These are phyloP conservation scores for Pseudogymnoascus sp. DNA, from an alignment of 2,329 filamentous ascomycete genomes.

Conservation along the genomic window DNA sequence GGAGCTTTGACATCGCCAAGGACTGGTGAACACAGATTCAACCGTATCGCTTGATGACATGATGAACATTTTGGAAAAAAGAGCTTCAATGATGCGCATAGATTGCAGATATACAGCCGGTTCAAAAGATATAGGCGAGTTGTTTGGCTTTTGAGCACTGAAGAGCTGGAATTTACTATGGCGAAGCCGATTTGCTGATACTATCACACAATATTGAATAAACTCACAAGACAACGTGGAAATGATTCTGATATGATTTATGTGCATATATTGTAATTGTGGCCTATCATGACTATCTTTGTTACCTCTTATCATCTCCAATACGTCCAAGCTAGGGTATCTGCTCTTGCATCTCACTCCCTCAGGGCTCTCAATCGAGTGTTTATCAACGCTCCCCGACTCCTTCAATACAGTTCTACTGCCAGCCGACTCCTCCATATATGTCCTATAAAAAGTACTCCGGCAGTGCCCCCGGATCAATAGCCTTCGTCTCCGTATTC, in stretches of 20 bases:
- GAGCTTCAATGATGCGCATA: background rate
- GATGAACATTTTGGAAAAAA: background rate
- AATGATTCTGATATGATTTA: background rate
- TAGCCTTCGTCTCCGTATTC: slow-evolving; percentile 65
- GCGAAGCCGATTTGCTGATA: background rate
- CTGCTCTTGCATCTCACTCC: background rate
- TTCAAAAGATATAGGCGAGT: background rate
- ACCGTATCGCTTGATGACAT: background rate
- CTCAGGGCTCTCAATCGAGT: background rate
- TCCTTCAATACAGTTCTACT: background rate
- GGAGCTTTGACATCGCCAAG: slow-evolving; percentile 95
- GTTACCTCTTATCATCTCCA: background rate
- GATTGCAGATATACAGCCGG: background rate
- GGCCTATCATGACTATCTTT: background rate
- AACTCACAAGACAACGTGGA: background rate
- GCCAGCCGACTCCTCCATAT: background rate
- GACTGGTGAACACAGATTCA: slow-evolving; percentile 60
- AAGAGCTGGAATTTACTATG: background rate
- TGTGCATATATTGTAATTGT: slow-evolving; percentile 1
- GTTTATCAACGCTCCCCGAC: background rate
- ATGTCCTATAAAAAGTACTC: slow-evolving; percentile 59
- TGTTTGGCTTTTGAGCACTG: background rate
- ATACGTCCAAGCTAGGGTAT: background rate
- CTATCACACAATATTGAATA: background rate
- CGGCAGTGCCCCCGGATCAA: slow-evolving; percentile 55